Conservation (phyloP, 305 asterid genomes). For the Fraxinus angustifolia region DNA sequence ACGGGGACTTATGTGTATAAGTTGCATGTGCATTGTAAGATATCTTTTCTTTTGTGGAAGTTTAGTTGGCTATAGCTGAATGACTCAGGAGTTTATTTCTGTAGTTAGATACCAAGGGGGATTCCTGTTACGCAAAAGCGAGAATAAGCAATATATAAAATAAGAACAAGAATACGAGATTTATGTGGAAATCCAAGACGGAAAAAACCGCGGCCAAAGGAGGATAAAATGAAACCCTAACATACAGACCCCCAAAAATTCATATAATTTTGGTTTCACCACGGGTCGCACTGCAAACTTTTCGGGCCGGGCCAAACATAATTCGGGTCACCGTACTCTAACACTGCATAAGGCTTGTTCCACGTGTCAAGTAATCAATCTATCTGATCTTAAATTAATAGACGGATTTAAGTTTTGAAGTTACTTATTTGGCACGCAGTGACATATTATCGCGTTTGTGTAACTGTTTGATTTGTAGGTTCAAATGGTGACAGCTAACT, state of each 20-base stretch:
- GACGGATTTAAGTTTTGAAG: not conserved
- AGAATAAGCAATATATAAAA: too few relatives aligned
- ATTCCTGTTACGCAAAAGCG: not conserved
- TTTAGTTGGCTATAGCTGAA: not conserved
- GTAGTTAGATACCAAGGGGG: not conserved
- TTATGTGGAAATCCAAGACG: too few relatives aligned
- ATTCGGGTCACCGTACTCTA: too few relatives aligned
- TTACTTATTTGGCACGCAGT: not conserved
- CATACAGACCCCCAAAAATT: too few relatives aligned
- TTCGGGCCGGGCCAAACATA: too few relatives aligned
- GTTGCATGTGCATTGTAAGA: not conserved
- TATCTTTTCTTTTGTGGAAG: not conserved
- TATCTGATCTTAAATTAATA: not conserved
- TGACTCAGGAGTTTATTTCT: not conserved
- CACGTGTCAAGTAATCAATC: not conserved
- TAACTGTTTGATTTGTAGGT: not conserved
- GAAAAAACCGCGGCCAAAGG: too few relatives aligned
- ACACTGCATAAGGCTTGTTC: not conserved
- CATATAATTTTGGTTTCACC: too few relatives aligned
- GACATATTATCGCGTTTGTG: not conserved
- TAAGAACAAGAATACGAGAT: too few relatives aligned
- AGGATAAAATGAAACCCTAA: too few relatives aligned
- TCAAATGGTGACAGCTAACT: not conserved
- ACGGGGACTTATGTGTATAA: not conserved
- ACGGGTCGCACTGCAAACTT: too few relatives aligned